Percentiles rank a stretch among this genome's conserved stretches.
These are phyloP conservation scores for Torrubiellomyces zombiae DNA, from an alignment of 2,329 filamentous ascomycete species.

Conservation along the genomic window DNA sequence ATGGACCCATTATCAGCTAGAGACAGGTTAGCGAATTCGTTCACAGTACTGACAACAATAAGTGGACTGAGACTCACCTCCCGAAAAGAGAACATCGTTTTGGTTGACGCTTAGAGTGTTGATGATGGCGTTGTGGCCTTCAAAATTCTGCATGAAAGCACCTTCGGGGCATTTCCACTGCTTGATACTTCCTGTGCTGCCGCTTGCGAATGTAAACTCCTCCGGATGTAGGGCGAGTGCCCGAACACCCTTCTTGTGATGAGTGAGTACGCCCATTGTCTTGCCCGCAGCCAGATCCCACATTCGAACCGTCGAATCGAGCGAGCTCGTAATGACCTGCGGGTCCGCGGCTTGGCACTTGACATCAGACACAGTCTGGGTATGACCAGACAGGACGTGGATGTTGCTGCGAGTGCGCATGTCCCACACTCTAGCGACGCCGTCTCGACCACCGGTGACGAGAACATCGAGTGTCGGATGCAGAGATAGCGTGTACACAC, in stretches of 20 bases:
- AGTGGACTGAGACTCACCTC: slow-evolving; percentile 27
- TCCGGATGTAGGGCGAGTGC: slow-evolving; percentile 69
- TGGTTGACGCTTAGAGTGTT: slow-evolving; percentile 88
- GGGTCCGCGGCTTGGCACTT: slow-evolving; percentile 93
- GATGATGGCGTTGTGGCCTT: slow-evolving; percentile 91
- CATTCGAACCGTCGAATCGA: slow-evolving; percentile 78
- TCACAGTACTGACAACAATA: too few relatives aligned
- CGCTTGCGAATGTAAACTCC: slow-evolving; percentile 92
- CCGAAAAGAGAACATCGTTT: slow-evolving; percentile 88
- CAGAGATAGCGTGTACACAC: slow-evolving; percentile 84
- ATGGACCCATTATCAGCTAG: slow-evolving; percentile 79
- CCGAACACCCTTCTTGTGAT: slow-evolving; percentile 95
- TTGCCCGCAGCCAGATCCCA: slow-evolving; percentile 97
- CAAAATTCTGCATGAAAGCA: slow-evolving; percentile 98
- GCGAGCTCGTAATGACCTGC: slow-evolving; percentile 82
- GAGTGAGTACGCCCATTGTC: slow-evolving; percentile 86
- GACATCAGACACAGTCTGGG: slow-evolving; percentile 73
- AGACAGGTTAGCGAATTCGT: background rate
- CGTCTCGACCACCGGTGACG: slow-evolving; percentile 87
- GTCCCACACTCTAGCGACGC: slow-evolving; percentile 91
- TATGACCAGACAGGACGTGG: slow-evolving; percentile 83
- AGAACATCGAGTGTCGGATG: slow-evolving; percentile 91
- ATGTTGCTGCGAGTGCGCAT: slow-evolving; percentile 95
- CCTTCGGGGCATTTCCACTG: slow-evolving; percentile 99
- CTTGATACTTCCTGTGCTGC: slow-evolving; percentile 86